These are phyloP conservation scores for Thinopyrum elongatum DNA, from an alignment of 176 grass and related monocot genomes.

Conservation along the genomic window DNA sequence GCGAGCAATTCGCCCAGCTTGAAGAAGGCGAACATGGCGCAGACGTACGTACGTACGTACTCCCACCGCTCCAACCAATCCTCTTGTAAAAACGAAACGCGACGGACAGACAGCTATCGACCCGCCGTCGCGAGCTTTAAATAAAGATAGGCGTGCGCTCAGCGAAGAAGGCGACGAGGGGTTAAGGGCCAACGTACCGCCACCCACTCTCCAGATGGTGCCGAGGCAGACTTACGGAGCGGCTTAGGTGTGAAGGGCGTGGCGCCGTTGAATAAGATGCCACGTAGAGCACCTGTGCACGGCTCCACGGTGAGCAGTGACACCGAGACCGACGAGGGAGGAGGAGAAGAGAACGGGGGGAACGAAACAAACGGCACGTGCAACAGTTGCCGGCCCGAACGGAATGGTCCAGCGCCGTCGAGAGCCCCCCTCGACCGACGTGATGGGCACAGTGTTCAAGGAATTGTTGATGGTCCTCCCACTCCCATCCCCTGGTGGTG, in stretches of 20 bases:
- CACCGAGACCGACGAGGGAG: neutral
- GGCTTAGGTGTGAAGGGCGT: neutral
- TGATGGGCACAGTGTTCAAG: neutral
- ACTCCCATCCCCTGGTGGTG: neutral
- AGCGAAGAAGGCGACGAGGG: neutral
- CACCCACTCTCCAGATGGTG: neutral
- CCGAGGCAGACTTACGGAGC: neutral
- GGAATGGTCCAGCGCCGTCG: too few relatives aligned
- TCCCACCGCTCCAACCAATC: neutral
- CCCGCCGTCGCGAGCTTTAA: neutral
- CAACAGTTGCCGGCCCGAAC: too few relatives aligned
- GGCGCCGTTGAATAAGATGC: neutral
- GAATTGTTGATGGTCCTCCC: neutral
- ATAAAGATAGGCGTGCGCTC: neutral
- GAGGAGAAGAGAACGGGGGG: neutral
- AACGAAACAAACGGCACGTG: neutral
- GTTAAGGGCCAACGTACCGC: neutral
- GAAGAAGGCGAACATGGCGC: conserved; percentile 16
- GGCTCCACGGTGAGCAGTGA: neutral
- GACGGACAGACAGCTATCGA: neutral
- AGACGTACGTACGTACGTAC: neutral
- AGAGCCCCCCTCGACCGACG: neutral
- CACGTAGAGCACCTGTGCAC: too few relatives aligned
- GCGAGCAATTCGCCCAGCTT: neutral
- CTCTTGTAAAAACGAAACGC: too few relatives aligned